Percentiles rank a stretch among this genome's conserved stretches.
Conservation (phyloP, 2,329 filamentous ascomycete species). For the Microthyrium microscopicum region DNA sequence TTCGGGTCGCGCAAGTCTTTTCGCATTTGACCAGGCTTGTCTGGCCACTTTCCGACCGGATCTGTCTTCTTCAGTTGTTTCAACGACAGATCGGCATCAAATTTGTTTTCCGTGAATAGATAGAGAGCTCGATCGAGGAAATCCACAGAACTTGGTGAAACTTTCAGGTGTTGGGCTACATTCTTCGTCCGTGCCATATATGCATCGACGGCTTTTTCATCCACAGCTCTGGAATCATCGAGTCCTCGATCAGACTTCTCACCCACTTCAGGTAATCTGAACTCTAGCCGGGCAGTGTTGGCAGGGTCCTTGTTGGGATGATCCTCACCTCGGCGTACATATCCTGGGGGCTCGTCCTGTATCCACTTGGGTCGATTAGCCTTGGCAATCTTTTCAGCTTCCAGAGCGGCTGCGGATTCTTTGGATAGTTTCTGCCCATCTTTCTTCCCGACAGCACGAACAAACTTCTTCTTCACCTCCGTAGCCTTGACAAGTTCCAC, state of each 20-base stretch:
- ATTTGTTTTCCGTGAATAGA: conserved; percentile 54
- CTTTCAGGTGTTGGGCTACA: conserved; percentile 48
- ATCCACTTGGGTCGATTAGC: conserved; percentile 85
- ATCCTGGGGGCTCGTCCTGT: conserved; percentile 78
- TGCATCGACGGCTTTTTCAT: conserved; percentile 48
- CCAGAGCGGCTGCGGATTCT: conserved; percentile 60
- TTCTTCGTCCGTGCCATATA: conserved; percentile 58
- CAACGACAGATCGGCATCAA: conserved; percentile 49
- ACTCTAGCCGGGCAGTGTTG: conserved; percentile 54
- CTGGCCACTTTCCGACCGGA: conserved; percentile 14
- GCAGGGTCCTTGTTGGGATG: conserved; percentile 52
- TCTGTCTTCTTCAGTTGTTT: conserved; percentile 51
- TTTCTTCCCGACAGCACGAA: conserved; percentile 46
- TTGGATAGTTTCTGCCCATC: conserved; percentile 65
- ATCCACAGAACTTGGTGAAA: conserved; percentile 66
- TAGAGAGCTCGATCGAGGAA: conserved; percentile 70
- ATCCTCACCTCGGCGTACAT: conserved; percentile 71
- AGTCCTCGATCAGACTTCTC: conserved; percentile 30
- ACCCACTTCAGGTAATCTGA: conserved; percentile 50
- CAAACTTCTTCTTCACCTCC: conserved; percentile 65
- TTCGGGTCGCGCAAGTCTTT: conserved; percentile 64
- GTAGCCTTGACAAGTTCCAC: conserved; percentile 81
- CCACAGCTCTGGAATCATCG: conserved; percentile 25
- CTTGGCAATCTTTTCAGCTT: conserved; percentile 63
- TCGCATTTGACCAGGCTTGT: no score